Evolutionary conservation across 257 asterid species (phyloP), one percentile per base, ranked within the genome.

Genomic region (Striga asiatica): DNA sequence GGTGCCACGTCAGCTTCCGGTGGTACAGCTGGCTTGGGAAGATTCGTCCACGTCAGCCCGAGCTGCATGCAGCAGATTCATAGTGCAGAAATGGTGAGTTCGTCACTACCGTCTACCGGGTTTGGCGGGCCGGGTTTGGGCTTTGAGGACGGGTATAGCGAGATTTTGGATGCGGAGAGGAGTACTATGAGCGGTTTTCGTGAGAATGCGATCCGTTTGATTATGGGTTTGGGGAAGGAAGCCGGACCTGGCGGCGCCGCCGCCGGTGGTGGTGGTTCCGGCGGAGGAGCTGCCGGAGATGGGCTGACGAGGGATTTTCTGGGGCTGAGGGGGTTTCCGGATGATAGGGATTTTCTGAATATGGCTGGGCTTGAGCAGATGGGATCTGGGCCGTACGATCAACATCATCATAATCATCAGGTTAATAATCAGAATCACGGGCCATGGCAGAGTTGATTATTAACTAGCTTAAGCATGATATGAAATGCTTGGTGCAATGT

Each of bases 301-400:
- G 89, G 85, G 6, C 6, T 74, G 66, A 81, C 91, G 0, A 65
- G 91, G 66, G 91, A 81, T 31, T 81, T 81, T 49, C 71, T 81
- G 66, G 81, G 91, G 47, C 32, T 81, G 11, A 74, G 78, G 13
- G 73, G 69, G 3, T 81, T 76, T 22, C 83, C 81, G 0, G 50
- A 43, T n/a, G 69, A 67, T 23, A 56, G 83, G 64, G 76, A 78
- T 62, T 76, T 72, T 50, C 50, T 66, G 48, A 61, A 63, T 43
- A 68, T 78, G 68, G 77, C 68, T 35, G 81, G 69, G 17, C 69
- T 78, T 60, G 73, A 71, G 39, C 81, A 71, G 5, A 70, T 78
- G 67, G 83, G 76, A 19, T 54, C 68, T 21, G 67, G 80, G 2
- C 45, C 78, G 0, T 78, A 61, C 13, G 66, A 71, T 18, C 68